These are phyloP conservation scores for Coemansia sp. DNA, from an alignment of 192 early-diverging fungal genomes.

Conservation along the genomic window DNA sequence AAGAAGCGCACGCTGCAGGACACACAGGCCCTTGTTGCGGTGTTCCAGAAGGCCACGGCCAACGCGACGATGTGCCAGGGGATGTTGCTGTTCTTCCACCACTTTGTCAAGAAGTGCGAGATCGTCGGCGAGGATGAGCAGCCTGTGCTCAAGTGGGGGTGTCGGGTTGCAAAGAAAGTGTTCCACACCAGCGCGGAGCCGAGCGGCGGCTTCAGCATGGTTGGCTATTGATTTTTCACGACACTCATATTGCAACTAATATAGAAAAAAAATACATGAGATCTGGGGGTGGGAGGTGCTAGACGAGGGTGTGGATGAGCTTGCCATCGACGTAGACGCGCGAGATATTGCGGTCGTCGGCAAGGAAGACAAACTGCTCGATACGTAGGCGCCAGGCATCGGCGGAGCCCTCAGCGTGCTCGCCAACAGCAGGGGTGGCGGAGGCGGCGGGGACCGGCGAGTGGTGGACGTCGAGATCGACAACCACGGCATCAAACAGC, in stretches of 20 bases:
- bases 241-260: not conserved
- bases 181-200: constrained; percentile 28
- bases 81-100: constrained; percentile 78
- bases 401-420: not conserved
- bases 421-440: constrained; percentile 28
- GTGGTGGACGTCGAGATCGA: constrained; percentile 69
- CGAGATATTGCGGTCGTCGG: constrained; percentile 82
- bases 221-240: too few relatives aligned
- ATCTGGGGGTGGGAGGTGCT: not conserved
- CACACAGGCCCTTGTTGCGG: constrained; percentile 55
- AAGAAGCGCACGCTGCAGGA: constrained; percentile 56
- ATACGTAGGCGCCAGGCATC: constrained; percentile 45
- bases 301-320: constrained; percentile 33
- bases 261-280: not conserved
- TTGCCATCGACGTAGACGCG: constrained; percentile 81
- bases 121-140: constrained; percentile 64
- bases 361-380: constrained; percentile 90
- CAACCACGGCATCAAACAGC: constrained; percentile 88
- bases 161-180: constrained; percentile 65
- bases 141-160: constrained; percentile 65
- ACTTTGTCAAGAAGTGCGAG: constrained; percentile 66
- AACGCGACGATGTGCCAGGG: constrained; percentile 77
- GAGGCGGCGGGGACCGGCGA: constrained; percentile 31
- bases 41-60: constrained; percentile 58
- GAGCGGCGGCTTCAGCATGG: not conserved